Base-by-base conservation (phyloP, 441 rosid species). In the Populus hybrid region DNA sequence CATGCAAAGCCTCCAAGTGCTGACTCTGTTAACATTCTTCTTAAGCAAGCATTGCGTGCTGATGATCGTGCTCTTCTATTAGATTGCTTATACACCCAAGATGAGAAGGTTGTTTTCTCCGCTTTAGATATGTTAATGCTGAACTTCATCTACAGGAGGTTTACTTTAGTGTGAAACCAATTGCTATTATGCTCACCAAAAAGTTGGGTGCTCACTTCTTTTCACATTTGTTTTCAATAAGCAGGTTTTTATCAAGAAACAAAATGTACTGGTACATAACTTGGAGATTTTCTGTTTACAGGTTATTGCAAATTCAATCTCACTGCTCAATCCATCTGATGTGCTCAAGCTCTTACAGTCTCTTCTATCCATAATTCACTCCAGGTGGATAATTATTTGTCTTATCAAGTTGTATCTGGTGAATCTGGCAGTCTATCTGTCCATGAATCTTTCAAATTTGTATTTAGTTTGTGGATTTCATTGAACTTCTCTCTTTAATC, bases 21-120 rank as follows among this genome's bases (percentile, higher is more conserved):
- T 1, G 93, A 95, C 71, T 94, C 99, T 0, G 91, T 96, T 64
- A 82, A 84, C 75, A 83, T 94, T 88, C 87, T 96, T 82, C 89
- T 94, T 71, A 96, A 87, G 94, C n/a, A n/a, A n/a, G n/a, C n/a
- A n/a, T n/a, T n/a, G n/a, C n/a, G n/a, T n/a, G n/a, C n/a, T n/a
- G n/a, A 93, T 82, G 98, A 96, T 75, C 94, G 91, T 6, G 84
- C 94, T 9, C 98, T 96, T 81, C 84, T 96, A 71, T 84, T 94
- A 6, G 98, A 96, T 77, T 96, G 99, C 88, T 87, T 96, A 79
- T 93, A 94, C 78, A 94, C 90, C 36, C 91, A 88, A 88, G 93
- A 96, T 40, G 89, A 94, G 53, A 95, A 94, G 98, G 99, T 96
- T 72, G 2, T 6, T 69, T 23, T 35, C 33, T 35, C 29, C 18